Base-by-base conservation (phyloP, 2,329 filamentous ascomycete genomes). In the Talaromyces marneffei region DNA sequence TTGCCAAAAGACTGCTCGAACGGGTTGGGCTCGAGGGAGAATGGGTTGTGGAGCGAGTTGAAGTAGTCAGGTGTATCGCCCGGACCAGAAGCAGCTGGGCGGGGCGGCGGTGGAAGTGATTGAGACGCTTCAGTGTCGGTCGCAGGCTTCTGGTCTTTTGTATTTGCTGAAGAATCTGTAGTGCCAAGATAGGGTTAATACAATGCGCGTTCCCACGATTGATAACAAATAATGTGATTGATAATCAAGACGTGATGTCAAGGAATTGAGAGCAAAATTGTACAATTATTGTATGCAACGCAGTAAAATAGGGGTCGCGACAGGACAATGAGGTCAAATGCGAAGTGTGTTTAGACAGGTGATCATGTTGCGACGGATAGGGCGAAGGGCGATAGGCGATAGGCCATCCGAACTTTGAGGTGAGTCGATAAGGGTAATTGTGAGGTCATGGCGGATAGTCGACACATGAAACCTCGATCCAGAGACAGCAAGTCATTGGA, bases 1-100 rank as follows among this genome's bases (percentile, higher is more conserved):
- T 80, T 82, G 44, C 86, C 87, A 74, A 99, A 99, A 6, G 93
- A 97, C 77, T 94, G 91, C 75, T 97, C 94, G 71, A 99, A 97
- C 8, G 94, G 93, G 76, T 99, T 97, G 63, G 92, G 92, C 80
- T 97, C 94, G 79, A 73, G 80, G 72, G 75, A 86, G 75, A 75
- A 80, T 39, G 72, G 75, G 69, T 77, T 78, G 67, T 83, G 82
- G 65, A 83, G 80, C 62, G 79, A 81, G 57, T 83, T 83, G 74
- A 91, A 91, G 76, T 89, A 91, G 71, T 91, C 88, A 52, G 85
- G 82, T 8, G 84, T 84, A 68, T 86, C 82, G 60, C 77, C 75
- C 62, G 79, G 76, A 65, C 78, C 78, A 60, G 86, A 84, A 53
- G 68, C 69, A 57, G 74, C 72, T 59, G 78, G 78, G 75, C 87